Evolutionary conservation across 768 basidiomycete species (phyloP).

Genomic region (Suillus americanus): DNA sequence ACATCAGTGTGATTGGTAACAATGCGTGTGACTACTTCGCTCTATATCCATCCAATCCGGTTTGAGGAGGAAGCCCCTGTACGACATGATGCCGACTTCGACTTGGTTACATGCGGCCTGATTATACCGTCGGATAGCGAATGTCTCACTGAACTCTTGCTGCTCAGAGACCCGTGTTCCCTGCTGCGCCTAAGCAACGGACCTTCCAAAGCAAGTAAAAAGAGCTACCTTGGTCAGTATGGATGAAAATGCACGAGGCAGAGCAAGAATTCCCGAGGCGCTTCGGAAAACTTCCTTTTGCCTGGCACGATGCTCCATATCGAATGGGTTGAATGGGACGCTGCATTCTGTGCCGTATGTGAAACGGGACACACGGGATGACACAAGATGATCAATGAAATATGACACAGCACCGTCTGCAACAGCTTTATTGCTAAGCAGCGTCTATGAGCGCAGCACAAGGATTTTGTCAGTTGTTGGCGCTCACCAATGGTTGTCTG

Average conservation of each 20-base stretch:
- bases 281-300: slow-evolving; percentile 30
- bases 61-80: slow-evolving; percentile 25
- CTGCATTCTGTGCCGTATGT: slow-evolving; percentile 48
- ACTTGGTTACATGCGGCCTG: slow-evolving; percentile 22
- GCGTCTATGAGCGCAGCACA: slow-evolving; percentile 12
- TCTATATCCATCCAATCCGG: slow-evolving; percentile 37
- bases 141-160: slow-evolving; percentile 43
- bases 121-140: slow-evolving; percentile 29
- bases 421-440: slow-evolving; percentile 46
- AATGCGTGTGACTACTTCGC: slow-evolving; percentile 20
- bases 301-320: slow-evolving; percentile 43
- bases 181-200: slow-evolving; percentile 20
- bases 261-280: slow-evolving; percentile 37
- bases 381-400: slow-evolving; percentile 48
- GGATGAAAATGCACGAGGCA: slow-evolving; percentile 41
- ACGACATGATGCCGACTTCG: slow-evolving; percentile 28
- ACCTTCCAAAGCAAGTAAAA: neutral
- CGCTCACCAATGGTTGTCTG: slow-evolving; percentile 56
- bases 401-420: slow-evolving; percentile 49
- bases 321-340: slow-evolving; percentile 32
- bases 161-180: slow-evolving; percentile 45
- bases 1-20: neutral
- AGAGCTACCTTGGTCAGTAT: slow-evolving; percentile 41
- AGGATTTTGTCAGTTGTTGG: neutral
- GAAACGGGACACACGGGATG: slow-evolving; percentile 44